Conservation (phyloP, 139 green algal genomes). For the Picochlorum sp. region DNA sequence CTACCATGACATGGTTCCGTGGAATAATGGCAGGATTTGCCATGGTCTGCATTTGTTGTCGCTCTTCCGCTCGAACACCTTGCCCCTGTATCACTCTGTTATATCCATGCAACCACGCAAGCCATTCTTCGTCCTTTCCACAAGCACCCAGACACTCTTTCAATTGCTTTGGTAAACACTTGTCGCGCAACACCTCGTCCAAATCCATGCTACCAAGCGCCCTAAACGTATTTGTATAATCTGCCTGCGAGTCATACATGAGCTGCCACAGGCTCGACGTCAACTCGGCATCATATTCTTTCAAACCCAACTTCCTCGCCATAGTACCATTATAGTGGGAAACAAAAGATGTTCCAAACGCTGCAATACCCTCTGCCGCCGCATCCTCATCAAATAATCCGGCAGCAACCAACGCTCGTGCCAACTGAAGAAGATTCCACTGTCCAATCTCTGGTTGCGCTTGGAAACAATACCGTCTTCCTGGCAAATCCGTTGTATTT, state of each 20-base stretch:
- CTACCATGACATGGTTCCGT: slow-evolving; percentile 73
- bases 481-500: slow-evolving; percentile 80
- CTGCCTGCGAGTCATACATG: slow-evolving; percentile 52
- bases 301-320: slow-evolving; percentile 65
- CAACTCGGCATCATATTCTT: slow-evolving; percentile 46
- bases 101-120: slow-evolving; percentile 42
- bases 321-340: slow-evolving; percentile 33
- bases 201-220: slow-evolving; percentile 33
- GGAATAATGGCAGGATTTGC: slow-evolving; percentile 72
- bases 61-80: not conserved
- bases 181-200: not conserved
- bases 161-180: slow-evolving; percentile 15
- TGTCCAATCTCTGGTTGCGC: slow-evolving; percentile 61
- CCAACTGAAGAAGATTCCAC: slow-evolving; percentile 64
- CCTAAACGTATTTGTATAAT: slow-evolving; percentile 77
- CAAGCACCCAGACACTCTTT: slow-evolving; percentile 12
- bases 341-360: slow-evolving; percentile 42
- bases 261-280: slow-evolving; percentile 38
- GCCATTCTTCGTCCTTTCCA: slow-evolving; percentile 43
- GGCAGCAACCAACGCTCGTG: slow-evolving; percentile 47
- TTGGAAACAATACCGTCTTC: slow-evolving; percentile 36
- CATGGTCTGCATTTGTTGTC: slow-evolving; percentile 28
- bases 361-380: slow-evolving; percentile 40
- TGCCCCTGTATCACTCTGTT: not conserved
- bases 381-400: slow-evolving; percentile 36